Evolutionary conservation across 306 rosid species (phyloP).

Genomic region (Alnus glutinosa): DNA sequence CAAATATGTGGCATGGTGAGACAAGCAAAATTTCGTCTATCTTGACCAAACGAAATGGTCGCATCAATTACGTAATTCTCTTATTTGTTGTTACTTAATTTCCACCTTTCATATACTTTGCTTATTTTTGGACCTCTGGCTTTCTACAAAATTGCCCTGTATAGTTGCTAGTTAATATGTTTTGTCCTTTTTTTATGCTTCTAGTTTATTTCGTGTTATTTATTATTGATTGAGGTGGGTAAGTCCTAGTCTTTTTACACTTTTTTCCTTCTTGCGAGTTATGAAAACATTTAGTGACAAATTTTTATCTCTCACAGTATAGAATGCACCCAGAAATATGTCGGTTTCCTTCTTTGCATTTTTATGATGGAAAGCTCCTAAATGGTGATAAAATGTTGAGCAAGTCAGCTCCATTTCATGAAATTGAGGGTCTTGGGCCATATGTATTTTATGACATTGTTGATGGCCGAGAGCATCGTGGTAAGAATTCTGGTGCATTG

Average conservation of each 20-base stretch:
- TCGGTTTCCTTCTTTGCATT: conserved; percentile 86
- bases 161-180: conserved; percentile 12
- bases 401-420: conserved; percentile 80
- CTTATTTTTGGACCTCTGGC: not conserved
- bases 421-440: conserved; percentile 77
- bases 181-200: not conserved
- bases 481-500: conserved; percentile 70
- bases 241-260: conserved; percentile 12
- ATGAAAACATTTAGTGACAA: conserved; percentile 28
- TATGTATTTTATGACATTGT: conserved; percentile 76
- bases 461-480: conserved; percentile 76
- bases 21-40: not conserved
- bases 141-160: not conserved
- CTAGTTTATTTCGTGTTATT: not conserved
- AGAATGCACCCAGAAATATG: conserved; percentile 98
- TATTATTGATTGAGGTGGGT: conserved; percentile 18
- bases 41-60: not conserved
- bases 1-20: not conserved
- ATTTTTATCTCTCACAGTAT: conserved; percentile 64
- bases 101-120: not conserved
- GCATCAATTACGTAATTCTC: not conserved
- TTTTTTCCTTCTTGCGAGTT: conserved; percentile 23
- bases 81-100: not conserved
- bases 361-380: conserved; percentile 79
- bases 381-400: conserved; percentile 70